Evolutionary conservation across 192 early-diverging fungal genomes (phyloP), one percentile per base, ranked within the genome.

Genomic region (Linnemannia zychae): DNA sequence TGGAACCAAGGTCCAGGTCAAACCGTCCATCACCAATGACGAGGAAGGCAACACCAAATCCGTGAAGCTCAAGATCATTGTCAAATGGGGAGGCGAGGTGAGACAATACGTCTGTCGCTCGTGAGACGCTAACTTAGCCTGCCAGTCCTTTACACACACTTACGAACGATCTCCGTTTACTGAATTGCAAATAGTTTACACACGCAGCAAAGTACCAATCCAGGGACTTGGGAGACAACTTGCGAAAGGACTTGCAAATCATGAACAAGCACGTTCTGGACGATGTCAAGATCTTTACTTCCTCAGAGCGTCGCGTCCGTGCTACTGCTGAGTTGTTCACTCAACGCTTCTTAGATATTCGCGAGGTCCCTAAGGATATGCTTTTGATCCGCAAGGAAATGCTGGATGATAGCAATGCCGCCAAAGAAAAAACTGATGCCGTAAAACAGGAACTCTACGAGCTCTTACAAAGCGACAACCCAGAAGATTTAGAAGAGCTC

Each of bases 1-100:
- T 5, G 98, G 97, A 5, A 97, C 97, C 36, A 99, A 98, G 75
- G 95, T 98, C 20, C 98, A 99, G 75, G 68, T 98, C 11, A 97
- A 97, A 87, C 96, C 98, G 0, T 88, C 88, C 15, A 94, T 91
- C 77, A 90, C 82, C 71, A 96, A 96, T 73, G 78, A 77, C 57
- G 84, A 78, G 3, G 88, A 88, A 3, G 76, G 83, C 67, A 76
- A 85, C 47, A 47, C 63, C n/a, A 75, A 76, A 31, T 83, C 96
- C 0, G 88, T 92, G 46, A 94, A 97, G 69, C 90, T 98, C 20
- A 96, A 97, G 89, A 86, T 99, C 44, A 95, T 98, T 88, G 95
- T 98, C 44, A 99, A 99, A 84, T 99, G 98, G 98, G 97, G 97
- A 67, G 98, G 95, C 67, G 95, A 95, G 86, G 92, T 92, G 83